Conservation (phyloP, 2,329 filamentous ascomycete species). For the Calonectria pseudoturangicola region DNA sequence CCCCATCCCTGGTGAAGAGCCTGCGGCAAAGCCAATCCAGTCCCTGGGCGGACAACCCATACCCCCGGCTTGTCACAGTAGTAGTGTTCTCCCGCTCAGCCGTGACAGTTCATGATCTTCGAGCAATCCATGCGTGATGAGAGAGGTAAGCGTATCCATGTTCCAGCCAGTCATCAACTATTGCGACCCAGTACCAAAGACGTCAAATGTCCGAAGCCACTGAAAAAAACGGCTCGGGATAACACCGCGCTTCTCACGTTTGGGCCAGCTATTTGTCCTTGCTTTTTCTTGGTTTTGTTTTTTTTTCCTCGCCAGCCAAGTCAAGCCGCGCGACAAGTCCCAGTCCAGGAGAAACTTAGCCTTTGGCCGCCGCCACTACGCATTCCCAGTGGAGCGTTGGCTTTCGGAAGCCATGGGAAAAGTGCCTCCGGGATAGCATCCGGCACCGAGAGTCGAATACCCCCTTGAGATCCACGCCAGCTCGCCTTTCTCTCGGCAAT, state of each 20-base stretch:
- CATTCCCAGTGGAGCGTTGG: constrained; percentile 35
- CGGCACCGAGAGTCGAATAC: constrained; percentile 10
- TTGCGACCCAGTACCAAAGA: constrained; percentile 13
- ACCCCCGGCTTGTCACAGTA: constrained; percentile 20
- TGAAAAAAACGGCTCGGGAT: constrained; percentile 4
- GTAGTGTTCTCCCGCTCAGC: constrained; percentile 47
- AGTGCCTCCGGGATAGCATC: constrained; percentile 10
- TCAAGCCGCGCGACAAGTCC: constrained; percentile 20
- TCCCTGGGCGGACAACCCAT: constrained; percentile 3
- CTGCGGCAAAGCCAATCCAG: constrained; percentile 26
- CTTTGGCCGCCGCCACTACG: constrained; percentile 30
- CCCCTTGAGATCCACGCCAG: constrained; percentile 24
- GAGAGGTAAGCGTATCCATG: constrained; percentile 8
- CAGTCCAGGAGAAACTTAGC: constrained; percentile 18
- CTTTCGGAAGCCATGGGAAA: constrained; percentile 27
- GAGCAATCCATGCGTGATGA: constrained; percentile 13
- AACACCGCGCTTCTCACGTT: constrained; percentile 5
- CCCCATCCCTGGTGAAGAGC: constrained; percentile 17
- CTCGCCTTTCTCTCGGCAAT: constrained; percentile 24
- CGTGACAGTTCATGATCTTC: constrained; percentile 49
- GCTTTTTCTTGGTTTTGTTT: constrained; percentile 12
- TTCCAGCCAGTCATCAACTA: not conserved
- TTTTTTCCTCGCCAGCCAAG: not conserved
- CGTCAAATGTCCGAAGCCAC: constrained; percentile 26
- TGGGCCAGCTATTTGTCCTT: not conserved